These are phyloP conservation scores for Dentiscutata heterogama DNA, from an alignment of 371 early-diverging fungal species.

Conservation along the genomic window DNA sequence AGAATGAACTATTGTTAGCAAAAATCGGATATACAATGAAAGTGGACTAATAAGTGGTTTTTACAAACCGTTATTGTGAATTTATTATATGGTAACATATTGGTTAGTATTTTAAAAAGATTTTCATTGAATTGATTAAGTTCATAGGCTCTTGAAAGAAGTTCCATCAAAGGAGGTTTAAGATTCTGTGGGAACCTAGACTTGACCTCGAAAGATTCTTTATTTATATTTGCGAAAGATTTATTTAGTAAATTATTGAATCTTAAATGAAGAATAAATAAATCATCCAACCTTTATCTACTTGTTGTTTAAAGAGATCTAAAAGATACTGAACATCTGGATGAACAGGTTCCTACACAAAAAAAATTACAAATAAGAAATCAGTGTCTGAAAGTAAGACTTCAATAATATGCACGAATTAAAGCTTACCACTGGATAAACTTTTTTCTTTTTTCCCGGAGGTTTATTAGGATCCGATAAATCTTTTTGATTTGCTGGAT, in stretches of 20 bases:
- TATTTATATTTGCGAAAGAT: not conserved
- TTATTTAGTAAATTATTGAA: not conserved
- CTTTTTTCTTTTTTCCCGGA: slow-evolving; percentile 36
- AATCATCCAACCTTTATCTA: slow-evolving; percentile 25
- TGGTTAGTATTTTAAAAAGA: slow-evolving; percentile 43
- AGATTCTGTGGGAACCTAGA: slow-evolving; percentile 39
- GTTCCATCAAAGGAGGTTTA: slow-evolving; percentile 26
- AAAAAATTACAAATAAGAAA: not conserved
- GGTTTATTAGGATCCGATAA: slow-evolving; percentile 27
- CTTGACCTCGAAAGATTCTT: slow-evolving; percentile 38
- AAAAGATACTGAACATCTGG: slow-evolving; percentile 26
- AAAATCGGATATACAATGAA: too few species aligned
- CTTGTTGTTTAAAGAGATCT: slow-evolving; percentile 19
- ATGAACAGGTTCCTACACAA: slow-evolving; percentile 12
- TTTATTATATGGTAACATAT: slow-evolving; percentile 44
- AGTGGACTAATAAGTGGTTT: too few species aligned
- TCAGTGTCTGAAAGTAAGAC: too few species aligned
- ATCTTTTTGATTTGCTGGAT: not conserved
- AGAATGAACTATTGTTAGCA: not conserved
- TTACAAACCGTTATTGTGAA: slow-evolving; percentile 38
- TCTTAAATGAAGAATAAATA: not conserved
- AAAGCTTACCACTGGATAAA: slow-evolving; percentile 33
- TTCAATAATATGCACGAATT: not conserved
- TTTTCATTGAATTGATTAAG: slow-evolving; percentile 36
- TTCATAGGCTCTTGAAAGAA: slow-evolving; percentile 30